phyloP scores from a whole-genome alignment of 2,329 filamentous ascomycete species.

The Periconia digitata region DNA sequence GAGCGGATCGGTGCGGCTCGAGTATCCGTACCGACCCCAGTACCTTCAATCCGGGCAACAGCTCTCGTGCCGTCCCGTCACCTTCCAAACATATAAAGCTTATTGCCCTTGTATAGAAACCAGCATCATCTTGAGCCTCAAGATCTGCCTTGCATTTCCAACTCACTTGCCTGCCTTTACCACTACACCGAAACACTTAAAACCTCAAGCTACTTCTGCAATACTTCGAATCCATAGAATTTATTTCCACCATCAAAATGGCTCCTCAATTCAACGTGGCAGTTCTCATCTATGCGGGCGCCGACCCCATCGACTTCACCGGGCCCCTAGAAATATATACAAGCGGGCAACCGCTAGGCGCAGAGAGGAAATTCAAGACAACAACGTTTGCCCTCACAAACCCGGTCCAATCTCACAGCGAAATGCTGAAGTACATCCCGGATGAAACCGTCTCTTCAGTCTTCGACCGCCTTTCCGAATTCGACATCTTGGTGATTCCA shows the following conservation, averaged over 20 bases:
- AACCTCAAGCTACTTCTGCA: too few species aligned
- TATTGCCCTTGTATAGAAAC: too few species aligned
- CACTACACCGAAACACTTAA: too few species aligned
- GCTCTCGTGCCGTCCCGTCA: background rate
- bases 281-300: constrained; percentile 41
- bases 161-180: too few species aligned
- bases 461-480: constrained; percentile 27
- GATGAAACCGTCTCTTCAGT: constrained; percentile 35
- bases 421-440: constrained; percentile 32
- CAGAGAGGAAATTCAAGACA: constrained; percentile 32
- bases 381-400: constrained; percentile 36
- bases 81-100: background rate
- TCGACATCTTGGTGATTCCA: constrained; percentile 45
- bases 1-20: background rate
- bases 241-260: constrained; percentile 18
- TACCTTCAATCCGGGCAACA: background rate
- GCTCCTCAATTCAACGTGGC: constrained; percentile 39
- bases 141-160: too few species aligned
- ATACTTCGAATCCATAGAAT: too few species aligned
- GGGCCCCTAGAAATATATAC: constrained; percentile 44
- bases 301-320: constrained; percentile 47
- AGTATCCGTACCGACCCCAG: background rate
- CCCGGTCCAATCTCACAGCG: constrained; percentile 22
- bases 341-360: constrained; percentile 27
- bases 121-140: too few species aligned